Evolutionary conservation across 2,329 filamentous ascomycete genomes (phyloP).

Genomic region (Byssochlamys sp.): DNA sequence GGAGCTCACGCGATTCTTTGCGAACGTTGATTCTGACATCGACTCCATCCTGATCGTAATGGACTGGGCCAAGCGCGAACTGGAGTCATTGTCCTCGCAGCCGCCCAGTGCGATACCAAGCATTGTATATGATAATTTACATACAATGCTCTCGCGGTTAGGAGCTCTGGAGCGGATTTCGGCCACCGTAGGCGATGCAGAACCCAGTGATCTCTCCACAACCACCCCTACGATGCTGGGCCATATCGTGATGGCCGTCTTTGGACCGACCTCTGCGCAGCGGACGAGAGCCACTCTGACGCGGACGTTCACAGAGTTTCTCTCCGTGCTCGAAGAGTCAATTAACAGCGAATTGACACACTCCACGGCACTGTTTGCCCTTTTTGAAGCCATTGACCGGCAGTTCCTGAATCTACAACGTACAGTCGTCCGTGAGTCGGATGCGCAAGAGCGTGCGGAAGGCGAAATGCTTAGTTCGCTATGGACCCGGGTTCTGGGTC

Average conservation of each 20-base stretch:
- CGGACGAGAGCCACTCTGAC: conserved; percentile 71
- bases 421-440: conserved; percentile 72
- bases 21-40: conserved; percentile 84
- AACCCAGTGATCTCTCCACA: conserved; percentile 14
- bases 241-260: conserved; percentile 57
- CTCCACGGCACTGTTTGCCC: conserved; percentile 67
- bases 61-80: conserved; percentile 87
- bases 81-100: conserved; percentile 57
- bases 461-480: conserved; percentile 72
- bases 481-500: conserved; percentile 76
- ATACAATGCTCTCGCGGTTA: conserved; percentile 59
- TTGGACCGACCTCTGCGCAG: conserved; percentile 72
- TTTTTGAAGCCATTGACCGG: conserved; percentile 85
- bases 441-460: conserved; percentile 69
- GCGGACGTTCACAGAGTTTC: conserved; percentile 78
- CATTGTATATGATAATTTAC: conserved; percentile 69
- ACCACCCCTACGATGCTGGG: conserved; percentile 59
- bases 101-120: conserved; percentile 57
- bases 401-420: conserved; percentile 84
- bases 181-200: conserved; percentile 13
- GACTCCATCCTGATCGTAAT: conserved; percentile 88
- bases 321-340: conserved; percentile 77
- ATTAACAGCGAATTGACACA: conserved; percentile 76
- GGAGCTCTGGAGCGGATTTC: conserved; percentile 30
- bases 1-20: conserved; percentile 84